phyloP scores from a whole-genome alignment of 306 rosid species.

The Vachellia pachyceras region DNA sequence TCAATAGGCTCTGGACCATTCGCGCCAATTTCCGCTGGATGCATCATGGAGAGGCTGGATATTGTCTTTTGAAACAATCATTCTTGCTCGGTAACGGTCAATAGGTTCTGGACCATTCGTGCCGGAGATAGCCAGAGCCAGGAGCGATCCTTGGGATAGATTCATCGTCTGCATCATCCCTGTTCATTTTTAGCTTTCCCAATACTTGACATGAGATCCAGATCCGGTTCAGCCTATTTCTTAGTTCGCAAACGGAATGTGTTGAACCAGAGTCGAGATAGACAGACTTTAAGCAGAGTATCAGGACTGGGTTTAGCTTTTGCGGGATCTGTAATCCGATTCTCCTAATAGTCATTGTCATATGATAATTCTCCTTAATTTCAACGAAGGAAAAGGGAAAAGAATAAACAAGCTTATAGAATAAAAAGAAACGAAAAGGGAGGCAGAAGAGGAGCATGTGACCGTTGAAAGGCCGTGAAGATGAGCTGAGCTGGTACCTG shows the following conservation, averaged over 20 bases:
- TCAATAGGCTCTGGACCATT: too few species aligned
- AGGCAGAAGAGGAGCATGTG: background rate
- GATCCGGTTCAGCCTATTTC: background rate
- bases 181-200: background rate
- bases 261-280: background rate
- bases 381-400: background rate
- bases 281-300: background rate
- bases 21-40: background rate
- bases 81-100: background rate
- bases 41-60: background rate
- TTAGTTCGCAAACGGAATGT: background rate
- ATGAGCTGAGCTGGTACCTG: slow-evolving; percentile 33
- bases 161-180: background rate
- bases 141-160: background rate
- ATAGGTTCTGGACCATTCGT: background rate
- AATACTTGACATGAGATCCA: background rate
- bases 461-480: slow-evolving; percentile 27
- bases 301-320: background rate
- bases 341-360: background rate
- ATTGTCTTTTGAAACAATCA: background rate
- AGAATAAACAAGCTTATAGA: background rate
- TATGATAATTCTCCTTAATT: background rate
- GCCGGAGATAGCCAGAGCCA: background rate
- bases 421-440: background rate
- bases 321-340: background rate